Evolutionary conservation across 805 yeast genomes (phyloP).

Genomic region (Saccharomycopsis schoenii): DNA sequence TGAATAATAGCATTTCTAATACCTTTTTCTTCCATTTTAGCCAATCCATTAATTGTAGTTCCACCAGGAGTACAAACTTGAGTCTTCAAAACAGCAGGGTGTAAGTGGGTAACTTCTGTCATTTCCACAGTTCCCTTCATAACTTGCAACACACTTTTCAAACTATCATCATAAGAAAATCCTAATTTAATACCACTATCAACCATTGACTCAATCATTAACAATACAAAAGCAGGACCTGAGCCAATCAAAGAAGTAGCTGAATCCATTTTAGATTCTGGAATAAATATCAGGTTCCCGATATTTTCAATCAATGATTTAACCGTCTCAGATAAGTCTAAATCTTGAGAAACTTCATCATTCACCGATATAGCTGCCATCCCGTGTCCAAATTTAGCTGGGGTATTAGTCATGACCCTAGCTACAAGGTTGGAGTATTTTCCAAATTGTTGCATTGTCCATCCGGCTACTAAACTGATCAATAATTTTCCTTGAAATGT

Average conservation of each 20-base stretch:
- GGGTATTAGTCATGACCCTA: conserved; percentile 97
- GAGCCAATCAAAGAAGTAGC: conserved; percentile 94
- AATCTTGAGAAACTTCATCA: conserved; percentile 33
- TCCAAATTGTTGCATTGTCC: conserved; percentile 63
- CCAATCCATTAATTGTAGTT: conserved; percentile 90
- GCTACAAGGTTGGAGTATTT: conserved; percentile 50
- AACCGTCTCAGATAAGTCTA: conserved; percentile 29
- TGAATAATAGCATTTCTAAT: conserved; percentile 80
- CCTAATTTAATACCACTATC: conserved; percentile 97
- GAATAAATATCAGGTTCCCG: conserved; percentile 54
- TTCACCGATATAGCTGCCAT: conserved; percentile 88
- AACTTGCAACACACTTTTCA: conserved; percentile 84
- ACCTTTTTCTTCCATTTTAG: conserved; percentile 86
- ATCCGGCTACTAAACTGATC: conserved; percentile 86
- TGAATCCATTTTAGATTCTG: conserved; percentile 92
- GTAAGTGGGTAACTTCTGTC: conserved; percentile 73
- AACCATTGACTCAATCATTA: conserved; percentile 82
- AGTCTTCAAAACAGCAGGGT: conserved; percentile 81
- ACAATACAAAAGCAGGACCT: conserved; percentile 88
- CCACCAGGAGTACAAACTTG: conserved; percentile 97
- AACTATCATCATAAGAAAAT: conserved; percentile 73
- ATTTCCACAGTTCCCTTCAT: conserved; percentile 89
- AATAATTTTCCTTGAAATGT: conserved; percentile 44
- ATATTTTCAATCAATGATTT: conserved; percentile 46
- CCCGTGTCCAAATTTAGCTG: conserved; percentile 87